These are phyloP conservation scores for Lentinula raphanica DNA, from an alignment of 768 basidiomycete species.

Conservation along the genomic window DNA sequence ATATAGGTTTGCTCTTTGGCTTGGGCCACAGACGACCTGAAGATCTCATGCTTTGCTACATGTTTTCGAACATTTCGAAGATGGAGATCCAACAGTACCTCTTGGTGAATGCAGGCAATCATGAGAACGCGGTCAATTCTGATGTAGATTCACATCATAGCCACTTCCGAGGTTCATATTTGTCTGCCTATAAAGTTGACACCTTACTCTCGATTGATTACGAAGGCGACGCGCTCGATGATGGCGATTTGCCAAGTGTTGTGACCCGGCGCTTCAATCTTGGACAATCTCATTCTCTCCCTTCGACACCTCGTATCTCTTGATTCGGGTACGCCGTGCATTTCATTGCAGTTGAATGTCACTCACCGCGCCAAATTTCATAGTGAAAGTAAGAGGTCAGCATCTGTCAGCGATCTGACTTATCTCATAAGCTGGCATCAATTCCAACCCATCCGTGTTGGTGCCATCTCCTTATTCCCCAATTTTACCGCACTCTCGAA, in stretches of 20 bases:
- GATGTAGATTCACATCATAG: constrained; percentile 38
- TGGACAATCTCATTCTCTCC: constrained; percentile 81
- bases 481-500: constrained; percentile 57
- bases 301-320: constrained; percentile 69
- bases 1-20: no score
- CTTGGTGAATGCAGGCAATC: constrained; percentile 49
- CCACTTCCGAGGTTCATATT: constrained; percentile 93
- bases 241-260: constrained; percentile 74
- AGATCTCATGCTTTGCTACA: no score
- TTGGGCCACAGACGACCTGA: no score
- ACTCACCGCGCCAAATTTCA: constrained; percentile 10
- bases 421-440: constrained; percentile 87
- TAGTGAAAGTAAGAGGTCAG: constrained; percentile 70
- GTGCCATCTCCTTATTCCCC: constrained; percentile 89
- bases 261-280: constrained; percentile 96
- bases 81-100: constrained; percentile 76
- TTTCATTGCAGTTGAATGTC: neutral
- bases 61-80: constrained; percentile 91
- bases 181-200: constrained; percentile 93
- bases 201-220: constrained; percentile 88
- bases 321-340: constrained; percentile 32
- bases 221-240: constrained; percentile 81
- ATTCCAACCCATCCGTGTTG: constrained; percentile 84
- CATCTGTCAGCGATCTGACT: constrained; percentile 92
- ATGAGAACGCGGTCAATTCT: neutral